These are phyloP conservation scores for Groenewaldozyma tartarivorans DNA, from an alignment of 805 yeast genomes.

Conservation along the genomic window DNA sequence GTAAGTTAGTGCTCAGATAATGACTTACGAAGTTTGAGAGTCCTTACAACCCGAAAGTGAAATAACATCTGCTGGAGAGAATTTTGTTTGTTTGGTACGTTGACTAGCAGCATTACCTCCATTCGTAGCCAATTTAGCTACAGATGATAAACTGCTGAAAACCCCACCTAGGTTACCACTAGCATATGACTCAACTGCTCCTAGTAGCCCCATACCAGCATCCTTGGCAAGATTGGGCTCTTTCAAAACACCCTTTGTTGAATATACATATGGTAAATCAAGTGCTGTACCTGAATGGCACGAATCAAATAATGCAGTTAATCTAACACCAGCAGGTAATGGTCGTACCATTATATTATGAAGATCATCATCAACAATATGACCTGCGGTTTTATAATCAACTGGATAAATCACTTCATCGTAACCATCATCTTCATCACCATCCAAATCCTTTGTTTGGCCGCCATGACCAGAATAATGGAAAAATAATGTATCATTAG, in stretches of 20 bases:
- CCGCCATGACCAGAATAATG: constrained; percentile 90
- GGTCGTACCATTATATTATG: constrained; percentile 64
- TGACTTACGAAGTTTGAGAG: constrained; percentile 49
- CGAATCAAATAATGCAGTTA: constrained; percentile 75
- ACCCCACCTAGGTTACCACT: constrained; percentile 47
- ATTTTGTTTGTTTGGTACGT: constrained; percentile 43
- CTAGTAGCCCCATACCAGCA: constrained; percentile 57
- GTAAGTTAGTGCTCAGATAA: too few species aligned
- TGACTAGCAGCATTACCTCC: constrained; percentile 32
- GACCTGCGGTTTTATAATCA: constrained; percentile 59
- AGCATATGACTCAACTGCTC: constrained; percentile 50
- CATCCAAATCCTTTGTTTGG: constrained; percentile 54
- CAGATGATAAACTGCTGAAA: constrained; percentile 31
- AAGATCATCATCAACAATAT: constrained; percentile 63
- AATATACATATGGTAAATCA: constrained; percentile 71
- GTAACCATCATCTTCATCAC: constrained; percentile 67
- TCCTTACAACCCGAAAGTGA: constrained; percentile 77
- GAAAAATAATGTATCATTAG: constrained; percentile 71
- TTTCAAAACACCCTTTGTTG: constrained; percentile 74
- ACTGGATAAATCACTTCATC: constrained; percentile 69
- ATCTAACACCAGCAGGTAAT: constrained; percentile 60
- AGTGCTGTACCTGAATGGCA: constrained; percentile 81
- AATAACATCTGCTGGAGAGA: constrained; percentile 69
- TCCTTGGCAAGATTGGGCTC: constrained; percentile 74
- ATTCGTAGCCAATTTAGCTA: constrained; percentile 25